Evolutionary conservation across 1,284 basidiomycete genomes (phyloP).

Genomic region (Peniophora sp.): DNA sequence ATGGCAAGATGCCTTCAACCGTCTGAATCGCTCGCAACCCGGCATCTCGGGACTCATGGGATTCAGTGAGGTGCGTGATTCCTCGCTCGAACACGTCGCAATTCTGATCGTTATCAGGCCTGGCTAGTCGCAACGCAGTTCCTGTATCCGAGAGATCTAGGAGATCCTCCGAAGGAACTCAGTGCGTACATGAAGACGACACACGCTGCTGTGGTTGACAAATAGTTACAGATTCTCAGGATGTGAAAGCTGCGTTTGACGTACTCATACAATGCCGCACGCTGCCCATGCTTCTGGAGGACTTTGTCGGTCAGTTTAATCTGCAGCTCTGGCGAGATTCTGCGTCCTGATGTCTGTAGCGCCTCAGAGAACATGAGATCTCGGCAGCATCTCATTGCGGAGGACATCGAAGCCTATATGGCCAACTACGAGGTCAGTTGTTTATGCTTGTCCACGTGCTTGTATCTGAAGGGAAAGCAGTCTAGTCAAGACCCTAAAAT

Average conservation of each 20-base stretch:
- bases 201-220: neutral
- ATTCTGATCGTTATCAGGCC: constrained; percentile 32
- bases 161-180: constrained; percentile 25
- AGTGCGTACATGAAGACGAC: constrained; percentile 20
- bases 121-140: constrained; percentile 54
- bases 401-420: constrained; percentile 54
- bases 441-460: neutral
- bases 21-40: constrained; percentile 52
- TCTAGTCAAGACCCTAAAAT: constrained; percentile 35
- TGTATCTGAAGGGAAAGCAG: constrained; percentile 22
- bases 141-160: constrained; percentile 50
- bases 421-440: constrained; percentile 46
- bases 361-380: constrained; percentile 55
- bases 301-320: constrained; percentile 51
- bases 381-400: constrained; percentile 48
- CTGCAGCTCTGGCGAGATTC: neutral
- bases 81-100: neutral
- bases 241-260: constrained; percentile 45
- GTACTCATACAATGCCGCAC: constrained; percentile 46
- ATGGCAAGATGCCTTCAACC: constrained; percentile 63
- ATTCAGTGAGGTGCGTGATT: constrained; percentile 49
- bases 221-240: constrained; percentile 34
- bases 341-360: constrained; percentile 2
- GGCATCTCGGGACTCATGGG: constrained; percentile 60
- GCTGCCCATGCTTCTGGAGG: constrained; percentile 56